Conservation (phyloP, 768 basidiomycete species). For the Neoboletus brunneissimus region DNA sequence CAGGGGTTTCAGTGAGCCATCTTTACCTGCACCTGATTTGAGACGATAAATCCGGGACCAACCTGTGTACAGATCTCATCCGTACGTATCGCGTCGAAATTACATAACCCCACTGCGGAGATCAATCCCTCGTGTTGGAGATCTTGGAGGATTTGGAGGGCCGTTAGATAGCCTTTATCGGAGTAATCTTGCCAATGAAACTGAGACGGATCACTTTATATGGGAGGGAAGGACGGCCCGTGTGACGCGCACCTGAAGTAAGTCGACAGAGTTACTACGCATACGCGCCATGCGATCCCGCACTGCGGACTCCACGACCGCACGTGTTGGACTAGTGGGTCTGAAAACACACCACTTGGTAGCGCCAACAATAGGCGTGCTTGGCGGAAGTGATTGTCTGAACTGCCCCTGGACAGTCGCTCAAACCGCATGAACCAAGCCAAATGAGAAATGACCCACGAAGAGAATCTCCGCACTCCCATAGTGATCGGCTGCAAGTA, state of each 20-base stretch:
- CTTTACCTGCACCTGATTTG: conserved; percentile 79
- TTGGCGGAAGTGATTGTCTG: conserved; percentile 41
- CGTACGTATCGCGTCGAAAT: conserved; percentile 72
- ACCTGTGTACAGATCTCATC: conserved; percentile 79
- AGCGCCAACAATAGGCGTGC: conserved; percentile 56
- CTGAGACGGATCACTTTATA: conserved; percentile 34
- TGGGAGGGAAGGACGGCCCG: background rate
- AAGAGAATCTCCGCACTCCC: conserved; percentile 80
- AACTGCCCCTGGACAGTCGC: conserved; percentile 60
- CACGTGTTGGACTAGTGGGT: conserved; percentile 46
- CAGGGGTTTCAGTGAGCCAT: background rate
- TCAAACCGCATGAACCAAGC: background rate
- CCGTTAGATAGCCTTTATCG: conserved; percentile 46
- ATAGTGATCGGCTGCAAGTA: conserved; percentile 74
- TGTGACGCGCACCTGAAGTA: conserved; percentile 57
- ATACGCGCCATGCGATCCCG: conserved; percentile 70
- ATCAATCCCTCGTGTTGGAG: conserved; percentile 61
- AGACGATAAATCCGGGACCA: conserved; percentile 68
- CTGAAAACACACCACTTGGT: conserved; percentile 89
- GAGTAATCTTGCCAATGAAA: conserved; percentile 79
- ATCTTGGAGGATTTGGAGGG: conserved; percentile 52
- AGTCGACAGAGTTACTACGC: conserved; percentile 56
- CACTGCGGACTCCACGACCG: conserved; percentile 59
- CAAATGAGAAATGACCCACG: conserved; percentile 40
- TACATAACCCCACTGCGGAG: conserved; percentile 69